Base-by-base conservation (phyloP, 2,329 filamentous ascomycete species). In the Venturia oleaginea region DNA sequence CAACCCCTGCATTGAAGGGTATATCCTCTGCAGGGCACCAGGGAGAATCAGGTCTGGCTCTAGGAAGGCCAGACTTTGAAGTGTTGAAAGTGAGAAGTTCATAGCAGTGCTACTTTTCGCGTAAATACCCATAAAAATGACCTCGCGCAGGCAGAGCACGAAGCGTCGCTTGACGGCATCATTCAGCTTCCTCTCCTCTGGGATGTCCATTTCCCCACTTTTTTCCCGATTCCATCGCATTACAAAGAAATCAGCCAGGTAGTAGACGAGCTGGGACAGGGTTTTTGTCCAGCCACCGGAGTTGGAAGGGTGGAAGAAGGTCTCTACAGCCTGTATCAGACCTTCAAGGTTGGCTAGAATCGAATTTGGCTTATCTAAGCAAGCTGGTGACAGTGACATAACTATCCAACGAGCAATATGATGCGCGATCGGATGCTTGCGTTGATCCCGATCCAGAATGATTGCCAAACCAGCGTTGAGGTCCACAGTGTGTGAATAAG, bases 261-360 rank as follows among this genome's bases (percentile, higher is more conserved):
- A 96, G 73, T 92, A 92, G 5, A 94, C 90, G 63, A 99, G 81
- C 75, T 97, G 93, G 3, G 92, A 89, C 54, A 99, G 79, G 68
- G 93, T 89, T 70, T 86, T 91, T 1, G 93, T 96, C 94, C 94
- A 99, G 17, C 80, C 80, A 17, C 94, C 94, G 62, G 93, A 90
- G 74, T 99, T 99, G 2, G 94, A 99, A 2, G 94, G 94, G 71
- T 99, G 94, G 80, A 97, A 99, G 76, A 99, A 99, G 0, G 94
- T 99, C 75, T 99, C 94, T 59, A 97, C 89, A 2, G 92, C 94
- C 74, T 97, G 90, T 69, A 99, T 89, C 62, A 99, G 81, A 0
- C 91, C 93, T 74, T 99, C 93, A 5, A 99, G 83, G 68, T 90
- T 91, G 40, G 88, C 85, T 70, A 99, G 77, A 54, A 96, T 85